These are phyloP conservation scores for Xerocomellus dryophilus DNA, from an alignment of 768 basidiomycete genomes.

Conservation along the genomic window DNA sequence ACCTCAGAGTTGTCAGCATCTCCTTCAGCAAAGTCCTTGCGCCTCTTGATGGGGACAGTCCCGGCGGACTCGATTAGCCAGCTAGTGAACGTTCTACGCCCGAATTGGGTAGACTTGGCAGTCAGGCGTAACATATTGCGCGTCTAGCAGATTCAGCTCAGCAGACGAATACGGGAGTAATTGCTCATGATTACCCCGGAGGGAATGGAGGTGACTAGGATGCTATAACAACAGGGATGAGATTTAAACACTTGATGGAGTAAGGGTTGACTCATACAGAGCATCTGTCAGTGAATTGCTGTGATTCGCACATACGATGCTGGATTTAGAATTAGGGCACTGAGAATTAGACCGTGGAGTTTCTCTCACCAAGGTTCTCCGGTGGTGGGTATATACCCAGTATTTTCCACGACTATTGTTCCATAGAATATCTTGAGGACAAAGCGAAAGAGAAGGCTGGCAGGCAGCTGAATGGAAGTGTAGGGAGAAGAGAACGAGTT, in stretches of 20 bases:
- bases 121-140: conserved; percentile 82
- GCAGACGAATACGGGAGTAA: conserved; percentile 1
- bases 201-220: conserved; percentile 74
- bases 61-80: conserved; percentile 90
- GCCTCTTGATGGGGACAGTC: conserved; percentile 77
- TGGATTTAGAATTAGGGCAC: conserved; percentile 27
- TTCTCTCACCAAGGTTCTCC: conserved; percentile 68
- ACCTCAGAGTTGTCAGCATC: conserved; percentile 62
- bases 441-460: conserved; percentile 68
- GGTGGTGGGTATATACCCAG: conserved; percentile 62
- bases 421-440: conserved; percentile 92
- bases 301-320: conserved; percentile 85
- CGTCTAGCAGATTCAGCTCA: conserved; percentile 39
- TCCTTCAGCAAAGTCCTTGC: conserved; percentile 61
- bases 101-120: conserved; percentile 86
- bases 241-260: background rate
- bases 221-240: conserved; percentile 34
- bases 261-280: conserved; percentile 50
- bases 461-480: background rate
- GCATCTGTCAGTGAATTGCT: conserved; percentile 85
- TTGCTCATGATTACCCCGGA: conserved; percentile 44
- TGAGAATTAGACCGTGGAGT: background rate
- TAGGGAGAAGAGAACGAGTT: background rate
- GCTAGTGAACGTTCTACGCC: conserved; percentile 77
- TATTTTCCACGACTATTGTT: conserved; percentile 80